Evolutionary conservation across 306 rosid genomes (phyloP).

Genomic region (Canavalia ensiformis): DNA sequence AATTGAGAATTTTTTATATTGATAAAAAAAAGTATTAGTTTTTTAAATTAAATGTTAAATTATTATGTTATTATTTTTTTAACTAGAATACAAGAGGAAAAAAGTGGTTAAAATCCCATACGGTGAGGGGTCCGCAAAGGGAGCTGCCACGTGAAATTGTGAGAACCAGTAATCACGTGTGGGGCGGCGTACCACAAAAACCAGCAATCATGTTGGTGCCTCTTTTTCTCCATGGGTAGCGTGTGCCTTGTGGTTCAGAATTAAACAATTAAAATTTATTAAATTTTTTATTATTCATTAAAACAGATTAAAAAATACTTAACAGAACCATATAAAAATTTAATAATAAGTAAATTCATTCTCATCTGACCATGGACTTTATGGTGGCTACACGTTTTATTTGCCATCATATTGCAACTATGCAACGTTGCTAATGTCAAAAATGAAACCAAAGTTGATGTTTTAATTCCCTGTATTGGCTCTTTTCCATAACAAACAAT

Average conservation of each 20-base stretch:
- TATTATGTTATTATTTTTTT: not conserved
- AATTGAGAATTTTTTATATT: no score
- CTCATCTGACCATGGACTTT: constrained; percentile 9
- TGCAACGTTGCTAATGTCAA: not conserved
- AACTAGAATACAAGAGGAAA: not conserved
- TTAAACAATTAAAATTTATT: no score
- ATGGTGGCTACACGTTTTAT: constrained; percentile 24
- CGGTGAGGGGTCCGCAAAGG: not conserved
- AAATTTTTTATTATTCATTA: no score
- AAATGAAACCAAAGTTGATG: constrained; percentile 14
- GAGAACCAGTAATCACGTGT: constrained; percentile 42
- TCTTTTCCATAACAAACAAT: constrained; percentile 33
- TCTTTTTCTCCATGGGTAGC: constrained; percentile 23
- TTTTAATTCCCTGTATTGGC: not conserved
- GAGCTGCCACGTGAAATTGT: constrained; percentile 6
- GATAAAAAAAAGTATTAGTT: no score
- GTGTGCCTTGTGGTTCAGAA: not conserved
- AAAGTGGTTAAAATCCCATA: no score
- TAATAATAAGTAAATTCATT: not conserved
- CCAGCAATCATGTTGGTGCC: not conserved
- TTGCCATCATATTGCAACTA: not conserved
- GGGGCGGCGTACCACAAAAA: constrained; percentile 18
- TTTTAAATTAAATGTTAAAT: not conserved
- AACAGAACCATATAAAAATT: not conserved
- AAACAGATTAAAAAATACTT: no score